Evolutionary conservation across 257 asterid genomes (phyloP).

Genomic region (Capsicum baccatum): DNA sequence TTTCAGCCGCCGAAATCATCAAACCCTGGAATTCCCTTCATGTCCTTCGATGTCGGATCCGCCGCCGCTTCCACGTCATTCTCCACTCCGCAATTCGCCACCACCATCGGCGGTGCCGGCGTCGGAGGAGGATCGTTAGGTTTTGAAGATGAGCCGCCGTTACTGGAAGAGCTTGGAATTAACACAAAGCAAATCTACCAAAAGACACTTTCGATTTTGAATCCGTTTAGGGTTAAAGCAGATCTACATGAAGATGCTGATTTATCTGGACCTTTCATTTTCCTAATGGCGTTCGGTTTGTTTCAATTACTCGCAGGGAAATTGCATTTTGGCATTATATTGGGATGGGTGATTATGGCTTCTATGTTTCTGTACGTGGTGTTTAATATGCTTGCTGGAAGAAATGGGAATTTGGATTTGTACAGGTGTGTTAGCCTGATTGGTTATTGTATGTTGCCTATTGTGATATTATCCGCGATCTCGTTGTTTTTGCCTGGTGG

Average conservation of each 20-base stretch:
- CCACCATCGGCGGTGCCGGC: slow-evolving; percentile 53
- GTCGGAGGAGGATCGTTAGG: slow-evolving; percentile 43
- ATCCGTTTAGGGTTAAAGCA: slow-evolving; percentile 67
- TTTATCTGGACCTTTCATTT: slow-evolving; percentile 84
- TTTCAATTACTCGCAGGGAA: slow-evolving; percentile 93
- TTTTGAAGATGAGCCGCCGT: slow-evolving; percentile 91
- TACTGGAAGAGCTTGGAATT: slow-evolving; percentile 92
- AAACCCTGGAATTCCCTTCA: slow-evolving; percentile 72
- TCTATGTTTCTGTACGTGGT: slow-evolving; percentile 76
- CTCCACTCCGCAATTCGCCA: slow-evolving; percentile 66
- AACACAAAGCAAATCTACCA: slow-evolving; percentile 88
- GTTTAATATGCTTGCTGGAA: slow-evolving; percentile 89
- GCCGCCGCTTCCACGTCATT: slow-evolving; percentile 77
- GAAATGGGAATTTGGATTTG: slow-evolving; percentile 82
- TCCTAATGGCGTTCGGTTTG: slow-evolving; percentile 83
- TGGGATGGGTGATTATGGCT: slow-evolving; percentile 88
- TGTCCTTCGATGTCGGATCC: slow-evolving; percentile 80
- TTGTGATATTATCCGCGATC: slow-evolving; percentile 79
- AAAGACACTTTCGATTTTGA: slow-evolving; percentile 67
- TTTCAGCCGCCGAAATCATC: slow-evolving; percentile 82
- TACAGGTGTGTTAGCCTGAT: slow-evolving; percentile 84
- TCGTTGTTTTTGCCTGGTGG: slow-evolving; percentile 87
- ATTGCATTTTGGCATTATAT: slow-evolving; percentile 76
- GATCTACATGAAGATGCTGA: slow-evolving; percentile 93
- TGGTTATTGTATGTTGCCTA: slow-evolving; percentile 88